Evolutionary conservation across 2,329 filamentous ascomycete species (phyloP), one percentile per base, ranked within the genome.

Genomic region (Annulohypoxylon truncatum): DNA sequence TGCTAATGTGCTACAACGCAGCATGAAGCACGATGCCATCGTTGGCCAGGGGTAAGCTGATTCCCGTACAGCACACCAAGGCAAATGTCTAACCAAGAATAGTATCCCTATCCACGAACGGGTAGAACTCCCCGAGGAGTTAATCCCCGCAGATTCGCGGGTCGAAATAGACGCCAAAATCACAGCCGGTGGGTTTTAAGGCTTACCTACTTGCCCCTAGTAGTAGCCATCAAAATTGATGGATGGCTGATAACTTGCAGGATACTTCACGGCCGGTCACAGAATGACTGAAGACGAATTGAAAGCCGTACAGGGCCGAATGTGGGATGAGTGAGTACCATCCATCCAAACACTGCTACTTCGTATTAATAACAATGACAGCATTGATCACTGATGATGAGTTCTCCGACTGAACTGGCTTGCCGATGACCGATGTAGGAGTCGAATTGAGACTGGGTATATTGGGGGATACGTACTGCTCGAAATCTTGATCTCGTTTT

Each of bases 151-250:
- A 68, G 96, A 98, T 80, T 97, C 94, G 56, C 86, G 95, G 71
- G 96, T 98, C n/a, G 96, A 99, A 80, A 99, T 98, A 76, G 96
- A 98, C 79, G 96, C 96, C 64, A 98, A 98, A 84, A 97, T 98
- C 77, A 96, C 95, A 73, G 94, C 95, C 66, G 96, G 92, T 93
- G 81, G 80, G 44, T 48, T 28, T 29, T 9, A 81, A 80, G n/a
- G 38, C 38, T 42, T 42, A 42, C 38, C 38, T 42, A 88, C 81
- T 60, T 31, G 51, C 53, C 29, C 56, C 61, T 61, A 22, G 48
- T 56, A 44, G 61, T 46, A 44, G 61, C 42, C 15, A 56, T 33
- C 50, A 38, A 48, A 18, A 54, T 63, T 56, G 55, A 50, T 61
- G 58, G 40, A 59, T 64, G 54, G 57, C 60, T 79, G 71, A 80